phyloP scores from a whole-genome alignment of 2,329 filamentous ascomycete genomes.

The Plectosphaerella cucumerina region DNA sequence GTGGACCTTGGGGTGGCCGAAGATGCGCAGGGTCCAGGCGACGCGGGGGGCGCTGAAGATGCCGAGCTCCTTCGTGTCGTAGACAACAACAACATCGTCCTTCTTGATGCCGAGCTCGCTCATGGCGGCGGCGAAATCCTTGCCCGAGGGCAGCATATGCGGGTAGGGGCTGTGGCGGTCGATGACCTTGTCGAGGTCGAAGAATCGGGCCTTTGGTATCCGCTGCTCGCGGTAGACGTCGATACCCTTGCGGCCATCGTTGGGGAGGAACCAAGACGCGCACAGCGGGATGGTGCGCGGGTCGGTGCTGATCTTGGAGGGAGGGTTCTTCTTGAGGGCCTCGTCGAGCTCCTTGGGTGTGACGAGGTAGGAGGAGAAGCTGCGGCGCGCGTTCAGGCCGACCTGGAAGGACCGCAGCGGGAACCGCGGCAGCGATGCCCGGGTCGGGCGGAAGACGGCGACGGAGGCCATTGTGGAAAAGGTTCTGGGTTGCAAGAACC shows the following conservation, averaged over 20 bases:
- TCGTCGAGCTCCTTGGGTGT: constrained; percentile 77
- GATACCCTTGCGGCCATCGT: constrained; percentile 77
- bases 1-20: constrained; percentile 86
- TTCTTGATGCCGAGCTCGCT: constrained; percentile 78
- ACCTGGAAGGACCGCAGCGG: constrained; percentile 25
- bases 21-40: constrained; percentile 87
- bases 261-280: constrained; percentile 94
- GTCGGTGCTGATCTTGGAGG: constrained; percentile 73
- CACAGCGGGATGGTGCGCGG: constrained; percentile 85
- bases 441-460: constrained; percentile 34
- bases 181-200: constrained; percentile 89
- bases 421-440: constrained; percentile 28
- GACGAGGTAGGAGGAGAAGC: constrained; percentile 79
- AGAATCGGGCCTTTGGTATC: constrained; percentile 89
- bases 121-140: constrained; percentile 84
- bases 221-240: constrained; percentile 77
- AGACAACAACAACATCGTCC: constrained; percentile 90
- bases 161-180: constrained; percentile 86
- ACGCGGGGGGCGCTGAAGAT: constrained; percentile 93
- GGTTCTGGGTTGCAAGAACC: constrained; percentile 2
- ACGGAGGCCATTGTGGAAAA: constrained; percentile 36
- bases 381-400: constrained; percentile 33
- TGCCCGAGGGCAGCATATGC: constrained; percentile 86
- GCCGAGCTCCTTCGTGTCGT: constrained; percentile 85
- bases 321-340: constrained; percentile 77